Evolutionary conservation across 2,329 filamentous ascomycete genomes (phyloP).

Genomic region (Chaetomiaceae sp.): DNA sequence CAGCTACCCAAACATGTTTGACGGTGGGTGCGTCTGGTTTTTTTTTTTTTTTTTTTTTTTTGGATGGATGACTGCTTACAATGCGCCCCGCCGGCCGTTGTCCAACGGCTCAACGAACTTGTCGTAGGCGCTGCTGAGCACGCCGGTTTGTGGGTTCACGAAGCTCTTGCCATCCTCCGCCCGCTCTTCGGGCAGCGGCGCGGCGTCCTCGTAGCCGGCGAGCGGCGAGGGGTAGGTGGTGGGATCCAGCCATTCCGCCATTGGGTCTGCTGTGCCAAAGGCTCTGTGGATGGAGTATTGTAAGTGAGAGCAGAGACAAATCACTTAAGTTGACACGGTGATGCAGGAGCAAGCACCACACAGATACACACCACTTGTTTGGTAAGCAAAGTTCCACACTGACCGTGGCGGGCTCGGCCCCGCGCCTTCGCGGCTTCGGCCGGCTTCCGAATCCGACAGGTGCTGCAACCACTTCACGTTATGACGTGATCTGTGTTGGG

Average conservation of each 20-base stretch:
- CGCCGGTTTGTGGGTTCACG: slow-evolving; percentile 56
- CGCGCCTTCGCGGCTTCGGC: neutral
- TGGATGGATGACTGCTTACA: slow-evolving; percentile 46
- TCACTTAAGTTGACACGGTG: too few relatives aligned
- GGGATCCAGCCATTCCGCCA: slow-evolving; percentile 10
- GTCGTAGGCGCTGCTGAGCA: slow-evolving; percentile 62
- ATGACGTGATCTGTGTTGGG: too few relatives aligned
- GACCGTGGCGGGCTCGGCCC: neutral
- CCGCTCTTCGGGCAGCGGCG: slow-evolving; percentile 51
- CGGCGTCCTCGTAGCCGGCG: slow-evolving; percentile 50
- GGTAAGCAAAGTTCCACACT: slow-evolving; percentile 10
- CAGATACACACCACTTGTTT: neutral
- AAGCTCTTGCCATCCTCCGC: slow-evolving; percentile 72
- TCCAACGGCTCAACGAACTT: slow-evolving; percentile 62
- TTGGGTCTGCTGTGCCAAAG: neutral
- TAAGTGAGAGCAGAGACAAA: too few relatives aligned
- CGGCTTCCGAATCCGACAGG: too few relatives aligned
- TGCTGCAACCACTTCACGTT: too few relatives aligned
- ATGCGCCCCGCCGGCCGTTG: slow-evolving; percentile 62
- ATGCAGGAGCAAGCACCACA: too few relatives aligned
- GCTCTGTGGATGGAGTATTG: too few relatives aligned
- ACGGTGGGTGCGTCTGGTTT: neutral
- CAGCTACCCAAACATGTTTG: too few relatives aligned
- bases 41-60: too few relatives aligned
- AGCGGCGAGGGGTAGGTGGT: slow-evolving; percentile 52